Percentiles rank a stretch among this genome's conserved stretches.
These are phyloP conservation scores for Penicillium sp. DNA, from an alignment of 2,329 filamentous ascomycete genomes.

Conservation along the genomic window DNA sequence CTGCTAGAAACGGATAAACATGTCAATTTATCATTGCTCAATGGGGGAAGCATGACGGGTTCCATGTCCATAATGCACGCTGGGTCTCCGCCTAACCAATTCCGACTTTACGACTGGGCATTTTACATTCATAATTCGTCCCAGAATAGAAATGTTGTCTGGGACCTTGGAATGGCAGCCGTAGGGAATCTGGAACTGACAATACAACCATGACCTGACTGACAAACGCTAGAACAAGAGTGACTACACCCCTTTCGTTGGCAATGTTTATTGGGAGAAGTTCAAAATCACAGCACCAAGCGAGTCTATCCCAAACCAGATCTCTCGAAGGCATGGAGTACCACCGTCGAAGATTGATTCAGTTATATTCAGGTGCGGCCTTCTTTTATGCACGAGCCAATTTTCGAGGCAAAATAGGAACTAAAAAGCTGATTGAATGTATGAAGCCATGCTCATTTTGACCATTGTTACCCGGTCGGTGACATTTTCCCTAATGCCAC, in stretches of 20 bases:
- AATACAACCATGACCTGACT: too few relatives aligned
- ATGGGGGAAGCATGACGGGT: conserved; percentile 7
- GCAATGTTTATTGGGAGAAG: background rate
- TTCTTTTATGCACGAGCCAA: background rate
- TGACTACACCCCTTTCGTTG: conserved; percentile 1
- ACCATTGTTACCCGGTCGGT: conserved; percentile 2
- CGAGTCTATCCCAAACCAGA: background rate
- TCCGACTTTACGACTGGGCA: conserved; percentile 8
- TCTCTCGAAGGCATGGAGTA: background rate
- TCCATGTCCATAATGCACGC: background rate
- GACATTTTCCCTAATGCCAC: background rate
- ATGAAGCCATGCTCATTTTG: conserved; percentile 5
- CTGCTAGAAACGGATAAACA: conserved; percentile 27
- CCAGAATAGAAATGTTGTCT: background rate
- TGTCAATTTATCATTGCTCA: background rate
- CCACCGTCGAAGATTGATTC: conserved; percentile 42
- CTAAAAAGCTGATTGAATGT: background rate
- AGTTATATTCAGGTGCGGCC: background rate
- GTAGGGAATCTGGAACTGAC: background rate
- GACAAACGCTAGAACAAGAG: background rate
- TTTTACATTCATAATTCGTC: background rate
- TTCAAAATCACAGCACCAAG: background rate
- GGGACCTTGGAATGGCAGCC: conserved; percentile 6
- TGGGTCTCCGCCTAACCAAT: background rate
- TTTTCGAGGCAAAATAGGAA: too few relatives aligned